Evolutionary conservation across 805 yeast species (phyloP).

Genomic region (Metschnikowia lochheadii): DNA sequence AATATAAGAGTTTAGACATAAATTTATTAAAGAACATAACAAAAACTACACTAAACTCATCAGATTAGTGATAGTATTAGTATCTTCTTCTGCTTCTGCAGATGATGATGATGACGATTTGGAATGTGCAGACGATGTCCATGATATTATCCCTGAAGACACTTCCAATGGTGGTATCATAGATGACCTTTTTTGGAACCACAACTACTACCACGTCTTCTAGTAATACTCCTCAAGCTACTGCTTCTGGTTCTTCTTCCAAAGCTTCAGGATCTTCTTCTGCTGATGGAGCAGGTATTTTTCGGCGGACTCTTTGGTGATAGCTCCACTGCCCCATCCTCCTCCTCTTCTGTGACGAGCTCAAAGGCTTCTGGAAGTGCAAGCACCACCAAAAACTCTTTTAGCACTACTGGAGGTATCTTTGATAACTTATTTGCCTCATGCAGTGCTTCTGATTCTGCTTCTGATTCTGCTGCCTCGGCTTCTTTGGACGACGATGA

Average conservation of each 20-base stretch:
- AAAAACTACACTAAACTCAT: no score
- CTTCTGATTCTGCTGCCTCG: neutral
- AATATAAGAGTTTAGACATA: no score
- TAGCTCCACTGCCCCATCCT: neutral
- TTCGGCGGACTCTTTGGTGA: constrained; percentile 3
- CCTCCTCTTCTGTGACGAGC: neutral
- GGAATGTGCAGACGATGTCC: constrained; percentile 3
- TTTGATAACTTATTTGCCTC: neutral
- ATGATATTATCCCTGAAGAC: neutral
- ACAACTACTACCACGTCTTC: constrained; percentile 7
- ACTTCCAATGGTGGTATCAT: constrained; percentile 10
- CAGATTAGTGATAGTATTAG: no score
- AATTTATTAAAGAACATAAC: no score
- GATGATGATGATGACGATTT: constrained; percentile 5
- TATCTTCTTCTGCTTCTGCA: constrained; percentile 19
- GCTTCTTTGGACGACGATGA: neutral
- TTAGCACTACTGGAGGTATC: neutral
- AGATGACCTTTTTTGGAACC: constrained; percentile 11
- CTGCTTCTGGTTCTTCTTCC: neutral
- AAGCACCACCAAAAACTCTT: neutral
- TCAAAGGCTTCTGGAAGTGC: neutral
- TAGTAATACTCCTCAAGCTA: neutral
- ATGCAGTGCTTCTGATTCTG: no score
- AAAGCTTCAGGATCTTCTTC: neutral
- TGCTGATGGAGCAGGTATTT: neutral